phyloP scores from a whole-genome alignment of 2,329 filamentous ascomycete species.

The Volutella citrinella region DNA sequence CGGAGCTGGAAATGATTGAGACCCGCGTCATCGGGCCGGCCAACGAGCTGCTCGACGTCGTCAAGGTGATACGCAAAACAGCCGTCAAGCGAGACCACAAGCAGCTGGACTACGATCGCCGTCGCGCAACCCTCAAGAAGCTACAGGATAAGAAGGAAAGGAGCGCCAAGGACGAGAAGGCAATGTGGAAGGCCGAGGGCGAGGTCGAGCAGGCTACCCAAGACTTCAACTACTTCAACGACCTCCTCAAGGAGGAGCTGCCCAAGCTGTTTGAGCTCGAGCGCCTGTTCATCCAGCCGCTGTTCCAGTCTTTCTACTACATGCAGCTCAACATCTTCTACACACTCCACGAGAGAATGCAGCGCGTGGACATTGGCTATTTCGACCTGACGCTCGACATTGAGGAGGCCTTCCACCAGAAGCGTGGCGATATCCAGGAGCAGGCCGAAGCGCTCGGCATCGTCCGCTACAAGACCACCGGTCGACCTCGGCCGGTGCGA shows the following conservation, averaged over 20 bases:
- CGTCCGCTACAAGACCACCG: slow-evolving; percentile 87
- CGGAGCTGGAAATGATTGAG: slow-evolving; percentile 98
- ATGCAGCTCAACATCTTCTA: slow-evolving; percentile 99
- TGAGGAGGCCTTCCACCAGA: slow-evolving; percentile 84
- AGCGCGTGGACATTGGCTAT: slow-evolving; percentile 94
- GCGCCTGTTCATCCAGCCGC: slow-evolving; percentile 88
- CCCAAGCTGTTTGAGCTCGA: slow-evolving; percentile 89
- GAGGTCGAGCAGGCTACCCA: slow-evolving; percentile 89
- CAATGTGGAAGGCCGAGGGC: slow-evolving; percentile 90
- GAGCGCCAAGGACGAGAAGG: slow-evolving; percentile 93
- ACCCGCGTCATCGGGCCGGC: slow-evolving; percentile 85
- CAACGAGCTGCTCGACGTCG: slow-evolving; percentile 88
- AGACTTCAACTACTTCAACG: slow-evolving; percentile 98
- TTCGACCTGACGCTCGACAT: slow-evolving; percentile 91
- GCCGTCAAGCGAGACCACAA: slow-evolving; percentile 92
- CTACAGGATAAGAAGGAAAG: slow-evolving; percentile 98
- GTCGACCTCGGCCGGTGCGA: slow-evolving; percentile 59
- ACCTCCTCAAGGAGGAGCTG: slow-evolving; percentile 91
- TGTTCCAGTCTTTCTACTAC: slow-evolving; percentile 99
- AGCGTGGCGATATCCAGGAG: slow-evolving; percentile 85
- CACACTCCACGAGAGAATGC: slow-evolving; percentile 97
- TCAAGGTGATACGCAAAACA: slow-evolving; percentile 92
- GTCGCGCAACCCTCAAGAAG: slow-evolving; percentile 81
- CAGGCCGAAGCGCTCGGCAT: slow-evolving; percentile 81
- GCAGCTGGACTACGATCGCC: slow-evolving; percentile 92